phyloP scores from a whole-genome alignment of 2,329 filamentous ascomycete species.

The Malbranchea zuffiana region DNA sequence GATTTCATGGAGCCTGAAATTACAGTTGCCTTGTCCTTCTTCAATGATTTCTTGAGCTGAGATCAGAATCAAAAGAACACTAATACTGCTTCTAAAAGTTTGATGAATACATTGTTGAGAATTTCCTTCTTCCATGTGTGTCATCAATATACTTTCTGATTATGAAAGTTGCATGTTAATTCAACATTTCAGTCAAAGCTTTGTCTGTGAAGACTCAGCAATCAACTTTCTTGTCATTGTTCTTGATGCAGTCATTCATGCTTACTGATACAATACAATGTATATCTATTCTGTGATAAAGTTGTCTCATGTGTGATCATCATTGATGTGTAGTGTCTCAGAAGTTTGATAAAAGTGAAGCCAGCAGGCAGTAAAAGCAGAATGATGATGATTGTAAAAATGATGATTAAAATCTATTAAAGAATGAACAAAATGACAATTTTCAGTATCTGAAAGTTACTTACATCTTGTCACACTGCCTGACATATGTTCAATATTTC shows the following conservation, averaged over 20 bases:
- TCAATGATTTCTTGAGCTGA: conserved; percentile 12
- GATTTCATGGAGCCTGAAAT: conserved; percentile 7
- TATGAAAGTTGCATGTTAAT: conserved; percentile 7
- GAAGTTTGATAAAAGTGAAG: conserved; percentile 7
- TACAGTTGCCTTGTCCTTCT: conserved; percentile 10
- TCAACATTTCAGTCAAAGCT: conserved; percentile 15
- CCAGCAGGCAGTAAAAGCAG: too few relatives aligned
- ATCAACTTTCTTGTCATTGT: conserved; percentile 13
- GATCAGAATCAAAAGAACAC: conserved; percentile 10
- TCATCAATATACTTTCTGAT: conserved; percentile 4
- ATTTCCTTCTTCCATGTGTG: conserved; percentile 17
- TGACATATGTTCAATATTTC: too few relatives aligned
- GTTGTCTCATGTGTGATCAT: conserved; percentile 14
- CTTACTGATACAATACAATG: background rate
- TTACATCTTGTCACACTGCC: too few relatives aligned
- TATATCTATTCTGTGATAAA: conserved; percentile 11
- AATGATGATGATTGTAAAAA: too few relatives aligned
- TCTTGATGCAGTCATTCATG: conserved; percentile 2
- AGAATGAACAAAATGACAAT: too few relatives aligned
- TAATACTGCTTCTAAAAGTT: conserved; percentile 14
- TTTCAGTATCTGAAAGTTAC: too few relatives aligned
- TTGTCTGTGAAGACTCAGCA: conserved; percentile 17
- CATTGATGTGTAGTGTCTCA: conserved; percentile 14
- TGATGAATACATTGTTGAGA: conserved; percentile 17
- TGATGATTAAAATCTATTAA: too few relatives aligned